phyloP scores from a whole-genome alignment of 225 moss, liverwort and hornwort genomes.

The Thuidium tamariscinum region DNA sequence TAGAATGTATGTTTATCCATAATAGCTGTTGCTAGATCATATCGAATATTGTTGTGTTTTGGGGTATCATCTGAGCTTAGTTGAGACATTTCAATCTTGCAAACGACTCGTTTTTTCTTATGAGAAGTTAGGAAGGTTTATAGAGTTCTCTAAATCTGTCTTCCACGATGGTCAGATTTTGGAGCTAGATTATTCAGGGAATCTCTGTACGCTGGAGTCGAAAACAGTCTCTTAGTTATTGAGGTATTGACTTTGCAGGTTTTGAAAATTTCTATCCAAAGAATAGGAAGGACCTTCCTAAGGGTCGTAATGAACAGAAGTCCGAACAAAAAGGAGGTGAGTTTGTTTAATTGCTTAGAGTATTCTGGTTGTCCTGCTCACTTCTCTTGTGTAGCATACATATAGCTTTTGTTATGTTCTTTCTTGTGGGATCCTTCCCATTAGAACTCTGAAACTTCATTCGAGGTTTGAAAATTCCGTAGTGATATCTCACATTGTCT shows the following conservation, averaged over 20 bases:
- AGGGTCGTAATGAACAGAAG: conserved; percentile 82
- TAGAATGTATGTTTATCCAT: not conserved
- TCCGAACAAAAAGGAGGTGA: conserved; percentile 48
- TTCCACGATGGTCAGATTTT: not conserved
- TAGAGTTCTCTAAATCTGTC: not conserved
- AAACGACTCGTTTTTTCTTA: not conserved
- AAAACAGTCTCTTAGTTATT: not conserved
- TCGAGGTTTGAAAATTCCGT: not conserved
- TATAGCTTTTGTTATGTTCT: not conserved
- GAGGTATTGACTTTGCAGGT: conserved; percentile 25
- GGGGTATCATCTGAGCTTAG: not conserved
- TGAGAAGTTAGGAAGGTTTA: not conserved
- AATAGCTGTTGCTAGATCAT: not conserved
- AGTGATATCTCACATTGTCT: not conserved
- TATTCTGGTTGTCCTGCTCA: not conserved
- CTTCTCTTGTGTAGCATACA: not conserved
- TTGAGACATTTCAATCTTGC: not conserved
- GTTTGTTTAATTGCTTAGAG: not conserved
- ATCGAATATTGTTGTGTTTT: not conserved
- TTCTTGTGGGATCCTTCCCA: not conserved
- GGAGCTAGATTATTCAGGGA: not conserved
- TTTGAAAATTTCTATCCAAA: conserved; percentile 98
- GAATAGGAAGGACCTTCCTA: conserved; percentile 92
- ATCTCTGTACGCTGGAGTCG: not conserved
- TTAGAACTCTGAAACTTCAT: not conserved